Conservation (phyloP, 1,139 yeast genomes). For the Taphrina betulina region DNA sequence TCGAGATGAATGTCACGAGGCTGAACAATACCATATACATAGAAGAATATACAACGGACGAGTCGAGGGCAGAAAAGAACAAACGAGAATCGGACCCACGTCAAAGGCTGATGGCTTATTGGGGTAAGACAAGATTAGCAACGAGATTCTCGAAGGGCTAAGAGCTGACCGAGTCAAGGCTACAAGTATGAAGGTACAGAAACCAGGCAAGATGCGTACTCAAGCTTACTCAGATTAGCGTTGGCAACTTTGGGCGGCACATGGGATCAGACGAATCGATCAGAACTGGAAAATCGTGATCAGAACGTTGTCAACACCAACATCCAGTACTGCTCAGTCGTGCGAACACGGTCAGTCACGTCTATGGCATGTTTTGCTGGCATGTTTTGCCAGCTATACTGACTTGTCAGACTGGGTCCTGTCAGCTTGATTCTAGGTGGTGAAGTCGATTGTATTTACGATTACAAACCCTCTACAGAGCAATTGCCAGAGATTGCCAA, state of each 20-base stretch:
- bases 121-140: no score
- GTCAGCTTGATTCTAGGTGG: conserved; percentile 73
- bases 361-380: no score
- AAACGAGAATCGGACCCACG: conserved; percentile 15
- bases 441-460: conserved; percentile 87
- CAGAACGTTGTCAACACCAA: conserved; percentile 59
- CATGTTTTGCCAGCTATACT: no score
- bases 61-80: conserved; percentile 3
- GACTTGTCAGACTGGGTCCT: conserved; percentile 56
- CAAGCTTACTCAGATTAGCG: background rate
- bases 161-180: no score
- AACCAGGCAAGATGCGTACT: background rate
- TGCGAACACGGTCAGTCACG: conserved; percentile 67
- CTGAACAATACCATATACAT: conserved; percentile 45
- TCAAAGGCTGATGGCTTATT: conserved; percentile 39
- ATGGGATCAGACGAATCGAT: conserved; percentile 66
- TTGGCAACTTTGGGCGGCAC: conserved; percentile 74
- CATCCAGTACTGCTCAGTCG: conserved; percentile 75
- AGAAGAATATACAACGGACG: conserved; percentile 40
- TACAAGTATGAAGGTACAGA: conserved; percentile 22
- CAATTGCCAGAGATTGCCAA: conserved; percentile 33
- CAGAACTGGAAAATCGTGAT: conserved; percentile 62
- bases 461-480: conserved; percentile 58
- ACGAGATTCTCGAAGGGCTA: no score
- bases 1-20: conserved; percentile 60